These are phyloP conservation scores for Metrosideros polymorpha DNA, from an alignment of 441 rosid genomes.

Conservation along the genomic window DNA sequence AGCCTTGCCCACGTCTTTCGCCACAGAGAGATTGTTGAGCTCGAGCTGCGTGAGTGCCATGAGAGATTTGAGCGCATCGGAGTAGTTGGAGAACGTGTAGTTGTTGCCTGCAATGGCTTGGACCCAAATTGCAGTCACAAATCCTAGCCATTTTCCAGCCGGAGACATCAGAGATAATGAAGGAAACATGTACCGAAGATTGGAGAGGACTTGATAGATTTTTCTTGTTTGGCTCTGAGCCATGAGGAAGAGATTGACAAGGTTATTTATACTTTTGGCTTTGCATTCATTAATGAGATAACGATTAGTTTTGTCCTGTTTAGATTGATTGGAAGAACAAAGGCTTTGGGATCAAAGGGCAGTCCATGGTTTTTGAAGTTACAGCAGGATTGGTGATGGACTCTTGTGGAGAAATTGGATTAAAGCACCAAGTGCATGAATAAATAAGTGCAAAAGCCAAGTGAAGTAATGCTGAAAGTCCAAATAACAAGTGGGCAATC, in stretches of 20 bases:
- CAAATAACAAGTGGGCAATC: neutral
- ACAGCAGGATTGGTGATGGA: neutral
- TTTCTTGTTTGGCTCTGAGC: neutral
- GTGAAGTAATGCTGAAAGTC: neutral
- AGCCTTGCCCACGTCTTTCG: slow-evolving; percentile 7
- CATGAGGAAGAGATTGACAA: neutral
- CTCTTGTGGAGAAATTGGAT: neutral
- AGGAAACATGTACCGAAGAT: neutral
- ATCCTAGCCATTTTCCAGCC: slow-evolving; percentile 5
- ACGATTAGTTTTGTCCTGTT: neutral
- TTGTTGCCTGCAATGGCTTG: slow-evolving; percentile 8
- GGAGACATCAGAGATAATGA: neutral
- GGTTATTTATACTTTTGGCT: neutral
- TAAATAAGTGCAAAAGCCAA: neutral
- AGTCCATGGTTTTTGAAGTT: neutral
- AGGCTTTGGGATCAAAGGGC: neutral
- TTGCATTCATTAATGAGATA: neutral
- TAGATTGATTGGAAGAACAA: neutral
- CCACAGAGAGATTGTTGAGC: slow-evolving; percentile 6
- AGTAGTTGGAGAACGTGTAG: slow-evolving; percentile 11
- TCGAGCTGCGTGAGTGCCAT: slow-evolving; percentile 3
- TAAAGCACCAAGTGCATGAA: neutral
- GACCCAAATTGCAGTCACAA: slow-evolving; percentile 6
- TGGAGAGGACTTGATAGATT: neutral
- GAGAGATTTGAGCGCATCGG: slow-evolving; percentile 4